Evolutionary conservation across 1,284 basidiomycete species (phyloP).

Genomic region (Vanrija pseudolonga): DNA sequence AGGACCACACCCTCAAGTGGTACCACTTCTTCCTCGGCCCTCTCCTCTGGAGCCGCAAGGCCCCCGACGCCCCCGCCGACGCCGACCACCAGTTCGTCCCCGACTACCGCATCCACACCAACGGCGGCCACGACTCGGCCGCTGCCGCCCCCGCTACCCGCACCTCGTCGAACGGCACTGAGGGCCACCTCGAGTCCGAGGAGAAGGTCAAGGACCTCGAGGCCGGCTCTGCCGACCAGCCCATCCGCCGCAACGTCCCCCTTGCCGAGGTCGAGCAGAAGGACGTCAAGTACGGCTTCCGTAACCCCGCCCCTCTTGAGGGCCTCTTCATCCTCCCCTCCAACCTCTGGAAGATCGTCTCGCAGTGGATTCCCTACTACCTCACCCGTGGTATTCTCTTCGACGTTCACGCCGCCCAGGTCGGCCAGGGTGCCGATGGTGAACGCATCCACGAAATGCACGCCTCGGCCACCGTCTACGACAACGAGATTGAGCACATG

Average conservation of each 20-base stretch:
- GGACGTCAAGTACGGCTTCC: slow-evolving; percentile 3
- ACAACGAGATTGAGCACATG: slow-evolving; percentile 53
- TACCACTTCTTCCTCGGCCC: slow-evolving; percentile 55
- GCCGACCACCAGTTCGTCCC: slow-evolving; percentile 31
- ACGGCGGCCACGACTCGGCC: not conserved
- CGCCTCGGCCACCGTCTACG: slow-evolving; percentile 49
- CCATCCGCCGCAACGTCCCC: slow-evolving; percentile 2
- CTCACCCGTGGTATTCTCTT: slow-evolving; percentile 40
- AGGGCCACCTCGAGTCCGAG: slow-evolving; percentile 6
- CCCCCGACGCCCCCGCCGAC: slow-evolving; percentile 28
- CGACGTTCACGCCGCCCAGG: slow-evolving; percentile 47
- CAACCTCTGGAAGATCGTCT: slow-evolving; percentile 50
- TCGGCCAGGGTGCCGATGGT: slow-evolving; percentile 34
- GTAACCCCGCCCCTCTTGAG: slow-evolving; percentile 16
- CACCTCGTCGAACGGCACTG: not conserved
- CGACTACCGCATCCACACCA: slow-evolving; percentile 47
- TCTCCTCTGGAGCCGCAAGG: slow-evolving; percentile 49
- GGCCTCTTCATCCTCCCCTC: slow-evolving; percentile 42
- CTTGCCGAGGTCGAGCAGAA: slow-evolving; percentile 35
- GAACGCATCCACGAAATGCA: slow-evolving; percentile 47
- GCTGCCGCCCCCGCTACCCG: not conserved
- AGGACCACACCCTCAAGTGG: slow-evolving; percentile 52
- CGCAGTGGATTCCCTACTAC: slow-evolving; percentile 38
- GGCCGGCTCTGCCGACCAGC: not conserved
- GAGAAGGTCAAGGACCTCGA: slow-evolving; percentile 4